Conservation (phyloP, 2,329 filamentous ascomycete species). For the Colletotrichum sp. region DNA sequence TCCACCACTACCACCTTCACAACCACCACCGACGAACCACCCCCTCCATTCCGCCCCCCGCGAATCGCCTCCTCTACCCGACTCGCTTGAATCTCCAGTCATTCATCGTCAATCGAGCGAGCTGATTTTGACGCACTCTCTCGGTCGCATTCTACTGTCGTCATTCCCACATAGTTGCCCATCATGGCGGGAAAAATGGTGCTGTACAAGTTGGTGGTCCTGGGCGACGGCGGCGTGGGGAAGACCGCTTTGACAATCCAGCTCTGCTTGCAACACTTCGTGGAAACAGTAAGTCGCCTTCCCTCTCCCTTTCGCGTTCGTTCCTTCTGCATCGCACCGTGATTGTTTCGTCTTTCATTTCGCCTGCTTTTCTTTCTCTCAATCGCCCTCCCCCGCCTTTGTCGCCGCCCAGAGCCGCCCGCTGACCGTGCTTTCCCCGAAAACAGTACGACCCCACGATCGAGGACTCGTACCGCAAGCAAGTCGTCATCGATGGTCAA, state of each 20-base stretch:
- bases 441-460: constrained; percentile 83
- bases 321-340: not conserved
- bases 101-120: constrained; percentile 12
- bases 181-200: constrained; percentile 93
- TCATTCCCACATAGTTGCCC: constrained; percentile 19
- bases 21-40: constrained; percentile 24
- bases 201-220: constrained; percentile 93
- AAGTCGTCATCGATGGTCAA: constrained; percentile 91
- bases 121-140: not conserved
- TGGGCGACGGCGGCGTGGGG: constrained; percentile 91
- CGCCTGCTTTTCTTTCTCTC: constrained; percentile 4
- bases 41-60: constrained; percentile 15
- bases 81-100: not conserved
- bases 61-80: constrained; percentile 10
- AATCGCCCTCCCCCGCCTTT: constrained; percentile 10
- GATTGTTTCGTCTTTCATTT: not conserved
- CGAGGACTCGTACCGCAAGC: constrained; percentile 87
- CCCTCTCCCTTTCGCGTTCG: not conserved
- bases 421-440: constrained; percentile 12
- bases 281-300: constrained; percentile 75
- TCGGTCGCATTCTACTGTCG: constrained; percentile 20
- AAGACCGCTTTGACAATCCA: constrained; percentile 96
- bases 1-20: constrained; percentile 23
- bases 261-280: constrained; percentile 97
- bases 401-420: constrained; percentile 17